A percentile compares a stretch with the other conserved stretches of the same genome.
Conservation (phyloP, 305 asterid species). For the Fraxinus platypoda region DNA sequence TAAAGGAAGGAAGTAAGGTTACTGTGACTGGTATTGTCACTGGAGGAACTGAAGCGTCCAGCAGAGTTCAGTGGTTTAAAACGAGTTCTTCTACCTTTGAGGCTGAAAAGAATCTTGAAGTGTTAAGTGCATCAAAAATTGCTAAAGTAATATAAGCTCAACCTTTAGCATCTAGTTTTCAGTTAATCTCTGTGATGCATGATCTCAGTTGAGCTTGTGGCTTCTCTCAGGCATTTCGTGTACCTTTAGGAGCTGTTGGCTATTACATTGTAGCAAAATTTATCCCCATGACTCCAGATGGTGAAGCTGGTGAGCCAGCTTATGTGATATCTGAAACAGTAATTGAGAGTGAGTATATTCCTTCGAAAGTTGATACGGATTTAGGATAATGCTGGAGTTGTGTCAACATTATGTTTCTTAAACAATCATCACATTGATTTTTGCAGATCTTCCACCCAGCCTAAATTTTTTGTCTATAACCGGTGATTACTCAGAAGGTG, state of each 20-base stretch:
- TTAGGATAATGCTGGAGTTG: slow-evolving; percentile 4
- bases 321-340: slow-evolving; percentile 72
- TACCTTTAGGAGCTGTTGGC: slow-evolving; percentile 97
- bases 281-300: slow-evolving; percentile 97
- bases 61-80: slow-evolving; percentile 99
- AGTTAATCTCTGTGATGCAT: slow-evolving; percentile 16
- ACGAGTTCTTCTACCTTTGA: slow-evolving; percentile 60
- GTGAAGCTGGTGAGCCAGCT: slow-evolving; percentile 96
- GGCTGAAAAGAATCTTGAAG: slow-evolving; percentile 77
- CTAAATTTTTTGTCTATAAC: slow-evolving; percentile 88
- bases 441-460: slow-evolving; percentile 97
- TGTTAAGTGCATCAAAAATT: slow-evolving; percentile 79
- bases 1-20: slow-evolving; percentile 94
- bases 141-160: slow-evolving; percentile 62
- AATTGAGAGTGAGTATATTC: slow-evolving; percentile 67
- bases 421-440: not conserved
- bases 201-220: slow-evolving; percentile 22
- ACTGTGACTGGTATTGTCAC: slow-evolving; percentile 89
- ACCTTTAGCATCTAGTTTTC: slow-evolving; percentile 16
- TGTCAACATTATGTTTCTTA: slow-evolving; percentile 1
- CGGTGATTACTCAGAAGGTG: slow-evolving; percentile 88
- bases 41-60: slow-evolving; percentile 98
- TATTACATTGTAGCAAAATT: slow-evolving; percentile 76
- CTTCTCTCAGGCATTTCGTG: slow-evolving; percentile 70
- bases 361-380: slow-evolving; percentile 10